A percentile compares a stretch with the other conserved stretches of the same genome.
Conservation (phyloP, 2,329 filamentous ascomycete genomes). For the Leptographium flavum region DNA sequence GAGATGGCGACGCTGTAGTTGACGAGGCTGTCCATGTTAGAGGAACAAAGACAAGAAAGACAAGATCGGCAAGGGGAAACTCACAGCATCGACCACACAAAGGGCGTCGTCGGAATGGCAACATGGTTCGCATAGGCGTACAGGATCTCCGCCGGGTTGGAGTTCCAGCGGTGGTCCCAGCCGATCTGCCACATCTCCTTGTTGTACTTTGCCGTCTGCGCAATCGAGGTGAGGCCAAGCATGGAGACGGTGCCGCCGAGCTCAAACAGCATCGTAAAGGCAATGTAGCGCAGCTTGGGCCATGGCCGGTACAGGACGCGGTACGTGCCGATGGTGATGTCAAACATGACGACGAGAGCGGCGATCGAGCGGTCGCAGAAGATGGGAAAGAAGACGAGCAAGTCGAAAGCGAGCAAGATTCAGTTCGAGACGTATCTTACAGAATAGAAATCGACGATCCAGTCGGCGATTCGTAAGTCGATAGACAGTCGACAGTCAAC, state of each 20-base stretch:
- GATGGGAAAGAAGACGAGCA: neutral
- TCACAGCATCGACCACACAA: conserved; percentile 63
- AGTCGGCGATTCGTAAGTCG: too few species aligned
- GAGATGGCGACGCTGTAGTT: conserved; percentile 65
- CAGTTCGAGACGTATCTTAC: neutral
- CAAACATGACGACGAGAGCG: conserved; percentile 10
- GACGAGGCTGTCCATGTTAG: conserved; percentile 41
- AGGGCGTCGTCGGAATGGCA: conserved; percentile 44
- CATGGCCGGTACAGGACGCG: conserved; percentile 44
- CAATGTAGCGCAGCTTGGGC: conserved; percentile 43
- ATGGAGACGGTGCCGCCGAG: conserved; percentile 48
- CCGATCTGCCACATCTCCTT: conserved; percentile 62
- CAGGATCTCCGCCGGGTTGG: conserved; percentile 51
- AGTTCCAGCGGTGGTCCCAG: conserved; percentile 58
- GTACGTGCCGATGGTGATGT: conserved; percentile 29
- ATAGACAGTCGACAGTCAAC: too few species aligned
- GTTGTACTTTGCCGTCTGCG: conserved; percentile 59
- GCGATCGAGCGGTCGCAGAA: neutral
- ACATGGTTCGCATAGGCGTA: conserved; percentile 62
- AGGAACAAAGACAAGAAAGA: neutral
- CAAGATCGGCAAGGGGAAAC: conserved; percentile 23
- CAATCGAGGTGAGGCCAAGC: conserved; percentile 58
- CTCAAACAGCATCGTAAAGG: conserved; percentile 51
- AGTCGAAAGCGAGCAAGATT: neutral
- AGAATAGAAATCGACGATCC: neutral